Evolutionary conservation across 169 alveolate genomes (phyloP).

Genomic region (Cryptosporidium sp.): DNA sequence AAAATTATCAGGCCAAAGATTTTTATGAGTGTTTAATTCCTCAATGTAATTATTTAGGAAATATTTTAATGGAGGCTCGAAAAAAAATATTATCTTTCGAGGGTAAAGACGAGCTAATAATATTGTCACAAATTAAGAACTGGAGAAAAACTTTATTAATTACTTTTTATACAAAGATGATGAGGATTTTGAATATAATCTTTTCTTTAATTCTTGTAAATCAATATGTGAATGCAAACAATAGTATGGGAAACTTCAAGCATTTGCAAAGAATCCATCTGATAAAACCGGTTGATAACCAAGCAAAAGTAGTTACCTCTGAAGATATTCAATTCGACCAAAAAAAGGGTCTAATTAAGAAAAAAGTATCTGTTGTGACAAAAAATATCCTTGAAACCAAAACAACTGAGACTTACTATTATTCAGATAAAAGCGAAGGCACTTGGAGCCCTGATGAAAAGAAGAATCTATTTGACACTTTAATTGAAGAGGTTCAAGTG

Average conservation of each 20-base stretch:
- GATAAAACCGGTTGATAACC: background rate
- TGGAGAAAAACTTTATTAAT: too few relatives aligned
- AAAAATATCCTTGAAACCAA: background rate
- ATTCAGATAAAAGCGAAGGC: background rate
- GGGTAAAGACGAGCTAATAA: background rate
- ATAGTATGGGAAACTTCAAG: background rate
- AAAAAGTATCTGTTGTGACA: background rate
- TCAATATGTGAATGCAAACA: background rate
- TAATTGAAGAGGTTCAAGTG: too few relatives aligned
- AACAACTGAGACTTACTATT: background rate
- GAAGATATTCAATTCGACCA: too few relatives aligned
- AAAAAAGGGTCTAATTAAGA: background rate
- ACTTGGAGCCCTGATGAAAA: background rate
- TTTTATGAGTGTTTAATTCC: too few relatives aligned
- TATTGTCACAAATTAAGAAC: too few relatives aligned
- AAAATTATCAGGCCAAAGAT: background rate
- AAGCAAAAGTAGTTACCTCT: too few relatives aligned
- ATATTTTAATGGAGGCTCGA: conserved; percentile 3
- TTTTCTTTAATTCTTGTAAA: background rate
- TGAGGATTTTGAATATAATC: background rate
- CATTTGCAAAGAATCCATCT: background rate
- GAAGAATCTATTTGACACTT: background rate
- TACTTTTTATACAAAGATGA: background rate
- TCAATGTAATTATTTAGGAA: too few relatives aligned
- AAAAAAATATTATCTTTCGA: background rate